Percentiles rank a stretch among this genome's conserved stretches.
Conservation (phyloP, 228 moss, liverwort and hornwort genomes). For the Sphagnum magellanicum region DNA sequence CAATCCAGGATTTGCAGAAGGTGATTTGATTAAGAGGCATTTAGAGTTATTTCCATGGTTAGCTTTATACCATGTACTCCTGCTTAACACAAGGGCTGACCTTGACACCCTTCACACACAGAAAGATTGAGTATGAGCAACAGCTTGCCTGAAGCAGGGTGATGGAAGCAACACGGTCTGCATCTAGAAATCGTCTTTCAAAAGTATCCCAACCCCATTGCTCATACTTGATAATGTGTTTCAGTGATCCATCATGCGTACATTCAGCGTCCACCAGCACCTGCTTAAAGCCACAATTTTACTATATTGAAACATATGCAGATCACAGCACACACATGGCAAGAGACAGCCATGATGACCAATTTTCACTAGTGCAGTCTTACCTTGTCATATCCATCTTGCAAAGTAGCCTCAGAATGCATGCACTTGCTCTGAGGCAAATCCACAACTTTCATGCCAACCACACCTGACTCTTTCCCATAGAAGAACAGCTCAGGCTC, state of each 20-base stretch:
- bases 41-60: no score
- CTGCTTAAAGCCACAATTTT: constrained; percentile 18
- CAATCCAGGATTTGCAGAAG: no score
- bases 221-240: constrained; percentile 85
- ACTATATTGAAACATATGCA: neutral
- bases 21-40: no score
- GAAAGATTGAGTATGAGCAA: neutral
- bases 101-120: neutral
- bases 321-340: neutral
- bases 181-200: constrained; percentile 75
- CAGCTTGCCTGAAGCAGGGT: constrained; percentile 71
- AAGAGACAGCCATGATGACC: neutral
- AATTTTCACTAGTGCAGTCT: neutral
- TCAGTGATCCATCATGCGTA: constrained; percentile 96
- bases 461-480: constrained; percentile 77
- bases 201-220: constrained; percentile 99
- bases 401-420: constrained; percentile 23
- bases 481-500: constrained; percentile 76
- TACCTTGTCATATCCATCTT: constrained; percentile 76
- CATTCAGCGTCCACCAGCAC: constrained; percentile 98
- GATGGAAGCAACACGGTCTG: constrained; percentile 72
- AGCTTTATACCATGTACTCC: no score
- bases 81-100: neutral
- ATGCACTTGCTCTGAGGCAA: constrained; percentile 33
- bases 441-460: constrained; percentile 79